Evolutionary conservation across 768 basidiomycete species (phyloP).

Genomic region (Postia placenta): DNA sequence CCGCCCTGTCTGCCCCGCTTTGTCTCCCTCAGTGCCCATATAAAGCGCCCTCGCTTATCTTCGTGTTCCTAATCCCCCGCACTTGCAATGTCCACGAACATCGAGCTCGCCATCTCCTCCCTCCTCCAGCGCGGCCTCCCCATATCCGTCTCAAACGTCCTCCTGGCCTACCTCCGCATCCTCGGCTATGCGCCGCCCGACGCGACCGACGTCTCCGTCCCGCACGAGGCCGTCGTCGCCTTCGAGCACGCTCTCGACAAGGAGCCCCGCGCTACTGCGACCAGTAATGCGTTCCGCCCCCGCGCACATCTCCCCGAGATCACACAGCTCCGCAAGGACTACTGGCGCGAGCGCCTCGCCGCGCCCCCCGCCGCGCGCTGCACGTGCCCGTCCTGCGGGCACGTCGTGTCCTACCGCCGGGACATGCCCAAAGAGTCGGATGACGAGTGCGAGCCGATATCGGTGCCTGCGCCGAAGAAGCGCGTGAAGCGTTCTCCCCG

Average conservation of each 20-base stretch:
- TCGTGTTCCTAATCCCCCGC: not conserved
- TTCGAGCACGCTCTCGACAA: slow-evolving; percentile 9
- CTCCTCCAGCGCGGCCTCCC: not conserved
- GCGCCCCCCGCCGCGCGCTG: not conserved
- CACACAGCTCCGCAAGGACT: slow-evolving; percentile 3
- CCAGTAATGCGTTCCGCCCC: not conserved
- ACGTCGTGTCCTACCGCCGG: not conserved
- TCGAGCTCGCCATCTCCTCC: slow-evolving; percentile 7
- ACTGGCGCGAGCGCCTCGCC: slow-evolving; percentile 5
- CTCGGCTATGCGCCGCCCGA: not conserved
- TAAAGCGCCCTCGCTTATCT: not conserved
- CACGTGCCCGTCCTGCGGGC: slow-evolving; percentile 7
- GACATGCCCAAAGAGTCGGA: not conserved
- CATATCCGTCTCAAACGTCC: slow-evolving; percentile 4
- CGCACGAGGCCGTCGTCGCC: slow-evolving; percentile 3
- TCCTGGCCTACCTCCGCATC: slow-evolving; percentile 1
- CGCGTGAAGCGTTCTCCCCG: not conserved
- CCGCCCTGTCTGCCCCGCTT: not conserved
- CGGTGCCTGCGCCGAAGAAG: not conserved
- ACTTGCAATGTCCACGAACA: slow-evolving; percentile 6
- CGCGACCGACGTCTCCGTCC: not conserved
- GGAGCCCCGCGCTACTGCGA: not conserved
- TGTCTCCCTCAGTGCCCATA: not conserved
- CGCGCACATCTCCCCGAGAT: slow-evolving; percentile 5
- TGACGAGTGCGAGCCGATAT: not conserved